Conservation (phyloP, 768 basidiomycete genomes). For the Mycena vitilis region DNA sequence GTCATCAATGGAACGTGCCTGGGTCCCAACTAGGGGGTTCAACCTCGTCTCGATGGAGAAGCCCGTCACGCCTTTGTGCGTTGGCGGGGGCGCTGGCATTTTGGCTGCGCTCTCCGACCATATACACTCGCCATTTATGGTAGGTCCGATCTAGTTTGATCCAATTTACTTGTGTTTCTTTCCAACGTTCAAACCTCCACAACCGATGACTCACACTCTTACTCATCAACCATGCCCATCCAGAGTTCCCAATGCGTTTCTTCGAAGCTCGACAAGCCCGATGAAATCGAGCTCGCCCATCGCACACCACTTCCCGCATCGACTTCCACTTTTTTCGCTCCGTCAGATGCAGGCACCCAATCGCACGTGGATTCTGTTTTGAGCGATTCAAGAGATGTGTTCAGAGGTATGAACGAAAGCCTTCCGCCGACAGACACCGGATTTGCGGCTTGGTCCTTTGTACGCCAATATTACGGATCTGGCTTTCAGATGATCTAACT, state of each 20-base stretch:
- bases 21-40: too few species aligned
- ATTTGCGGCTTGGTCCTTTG: slow-evolving; percentile 43
- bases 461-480: slow-evolving; percentile 19
- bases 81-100: too few species aligned
- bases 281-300: slow-evolving; percentile 28
- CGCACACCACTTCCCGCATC: slow-evolving; percentile 26
- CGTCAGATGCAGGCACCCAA: background rate
- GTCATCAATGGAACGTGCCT: too few species aligned
- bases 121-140: too few species aligned
- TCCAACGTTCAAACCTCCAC: too few species aligned
- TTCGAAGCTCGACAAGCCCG: too few species aligned
- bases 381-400: background rate
- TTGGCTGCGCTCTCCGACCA: too few species aligned
- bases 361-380: background rate
- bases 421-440: slow-evolving; percentile 41
- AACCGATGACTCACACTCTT: too few species aligned
- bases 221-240: background rate
- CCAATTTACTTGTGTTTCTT: too few species aligned
- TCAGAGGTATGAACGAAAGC: slow-evolving; percentile 12
- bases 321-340: slow-evolving; percentile 10
- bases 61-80: too few species aligned
- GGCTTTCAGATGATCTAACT: background rate
- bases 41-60: too few species aligned
- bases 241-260: background rate
- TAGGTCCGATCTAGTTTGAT: too few species aligned